A percentile compares a stretch with the other conserved stretches of the same genome.
phyloP scores from a whole-genome alignment of 1,284 basidiomycete species.

The Tilletia walkeri region DNA sequence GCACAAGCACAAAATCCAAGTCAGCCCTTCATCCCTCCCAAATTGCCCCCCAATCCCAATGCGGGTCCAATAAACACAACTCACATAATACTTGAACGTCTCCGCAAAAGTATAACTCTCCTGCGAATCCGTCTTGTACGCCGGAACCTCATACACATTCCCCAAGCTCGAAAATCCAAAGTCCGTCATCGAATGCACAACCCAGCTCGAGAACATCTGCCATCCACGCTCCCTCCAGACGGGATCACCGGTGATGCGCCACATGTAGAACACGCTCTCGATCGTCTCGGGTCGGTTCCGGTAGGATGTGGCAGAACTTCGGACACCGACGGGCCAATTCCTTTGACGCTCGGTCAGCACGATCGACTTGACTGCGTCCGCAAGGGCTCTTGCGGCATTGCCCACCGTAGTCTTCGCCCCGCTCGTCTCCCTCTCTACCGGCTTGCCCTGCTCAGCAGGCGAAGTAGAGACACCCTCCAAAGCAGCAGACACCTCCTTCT shows the following conservation, averaged over 20 bases:
- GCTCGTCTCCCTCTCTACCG: not conserved
- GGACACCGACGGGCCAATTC: conserved; percentile 49
- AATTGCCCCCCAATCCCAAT: not conserved
- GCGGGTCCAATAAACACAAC: not conserved
- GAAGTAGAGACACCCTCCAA: not conserved
- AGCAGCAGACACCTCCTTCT: not conserved
- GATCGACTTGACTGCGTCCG: not conserved
- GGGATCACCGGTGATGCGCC: conserved; percentile 62
- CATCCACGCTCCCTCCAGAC: conserved; percentile 64
- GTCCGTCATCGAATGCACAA: conserved; percentile 56
- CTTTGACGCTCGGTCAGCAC: not conserved
- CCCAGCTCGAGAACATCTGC: conserved; percentile 64
- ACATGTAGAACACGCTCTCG: conserved; percentile 63
- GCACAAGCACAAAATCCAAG: not conserved
- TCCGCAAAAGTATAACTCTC: conserved; percentile 64
- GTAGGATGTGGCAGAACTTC: conserved; percentile 31
- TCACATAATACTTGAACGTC: conserved; percentile 57
- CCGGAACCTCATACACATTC: conserved; percentile 57
- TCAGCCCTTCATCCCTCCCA: not conserved
- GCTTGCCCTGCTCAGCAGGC: not conserved
- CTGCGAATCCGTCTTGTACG: conserved; percentile 56
- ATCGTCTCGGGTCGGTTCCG: conserved; percentile 62
- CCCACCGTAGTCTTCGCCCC: not conserved
- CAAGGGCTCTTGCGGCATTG: conserved; percentile 1
- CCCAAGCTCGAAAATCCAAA: conserved; percentile 57